Evolutionary conservation across 306 rosid genomes (phyloP).

Genomic region (Sophora flavescens): DNA sequence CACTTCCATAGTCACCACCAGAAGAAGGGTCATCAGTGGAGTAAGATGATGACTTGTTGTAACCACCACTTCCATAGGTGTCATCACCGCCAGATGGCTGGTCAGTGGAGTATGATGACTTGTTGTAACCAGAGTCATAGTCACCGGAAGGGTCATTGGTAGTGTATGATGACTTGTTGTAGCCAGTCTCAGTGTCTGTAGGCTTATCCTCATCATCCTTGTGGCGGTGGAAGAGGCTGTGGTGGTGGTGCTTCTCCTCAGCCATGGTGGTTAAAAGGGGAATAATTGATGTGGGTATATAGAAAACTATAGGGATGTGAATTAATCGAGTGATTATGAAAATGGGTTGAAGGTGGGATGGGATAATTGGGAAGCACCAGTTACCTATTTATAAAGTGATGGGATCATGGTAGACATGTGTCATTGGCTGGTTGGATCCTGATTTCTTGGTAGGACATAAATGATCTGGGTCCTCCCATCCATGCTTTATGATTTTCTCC

Average conservation of each 20-base stretch:
- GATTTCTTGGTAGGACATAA: conserved; percentile 41
- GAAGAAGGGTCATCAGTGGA: background rate
- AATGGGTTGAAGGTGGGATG: conserved; percentile 13
- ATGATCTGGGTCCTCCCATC: conserved; percentile 21
- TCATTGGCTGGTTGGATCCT: conserved; percentile 12
- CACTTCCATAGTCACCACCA: background rate
- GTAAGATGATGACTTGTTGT: conserved; percentile 13
- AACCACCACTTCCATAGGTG: background rate
- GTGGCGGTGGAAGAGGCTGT: conserved; percentile 58
- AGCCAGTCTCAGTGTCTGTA: conserved; percentile 9
- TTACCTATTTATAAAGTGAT: conserved; percentile 48
- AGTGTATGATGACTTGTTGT: background rate
- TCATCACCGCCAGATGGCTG: conserved; percentile 9
- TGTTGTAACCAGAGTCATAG: conserved; percentile 39
- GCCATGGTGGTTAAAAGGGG: conserved; percentile 55
- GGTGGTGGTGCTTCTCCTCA: conserved; percentile 64
- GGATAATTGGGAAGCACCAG: background rate
- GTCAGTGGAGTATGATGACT: conserved; percentile 28
- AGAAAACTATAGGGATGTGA: background rate
- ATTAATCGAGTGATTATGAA: background rate
- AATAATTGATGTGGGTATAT: background rate
- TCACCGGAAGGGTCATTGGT: background rate
- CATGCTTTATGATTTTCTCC: background rate
- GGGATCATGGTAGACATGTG: conserved; percentile 20
- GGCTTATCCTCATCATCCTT: conserved; percentile 52